A percentile compares a stretch with the other conserved stretches of the same genome.
Evolutionary conservation across 1,139 yeast genomes (phyloP).

Genomic region (Zhuliangozyma blackwelliae): DNA sequence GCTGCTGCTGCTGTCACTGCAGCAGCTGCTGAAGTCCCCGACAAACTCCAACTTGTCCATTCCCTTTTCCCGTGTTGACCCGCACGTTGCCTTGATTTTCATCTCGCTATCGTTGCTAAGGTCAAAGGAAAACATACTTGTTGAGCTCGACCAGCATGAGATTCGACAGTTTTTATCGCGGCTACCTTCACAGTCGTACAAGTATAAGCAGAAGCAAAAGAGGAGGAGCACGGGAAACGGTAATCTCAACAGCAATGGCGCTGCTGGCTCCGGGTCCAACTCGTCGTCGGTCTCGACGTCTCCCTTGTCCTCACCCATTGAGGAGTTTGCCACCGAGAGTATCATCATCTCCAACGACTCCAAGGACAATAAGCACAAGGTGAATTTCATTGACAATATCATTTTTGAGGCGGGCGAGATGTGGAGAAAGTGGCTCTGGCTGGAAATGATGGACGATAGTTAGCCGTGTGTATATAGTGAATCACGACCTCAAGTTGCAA

Average conservation of each 20-base stretch:
- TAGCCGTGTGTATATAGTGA: conserved; percentile 3
- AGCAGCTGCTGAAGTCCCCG: not conserved
- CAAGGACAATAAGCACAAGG: conserved; percentile 24
- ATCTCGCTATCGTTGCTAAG: conserved; percentile 75
- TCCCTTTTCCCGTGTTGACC: conserved; percentile 69
- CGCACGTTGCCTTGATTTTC: conserved; percentile 74
- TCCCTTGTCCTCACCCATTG: conserved; percentile 11
- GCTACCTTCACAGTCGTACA: conserved; percentile 41
- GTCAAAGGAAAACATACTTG: conserved; percentile 69
- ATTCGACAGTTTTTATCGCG: conserved; percentile 73
- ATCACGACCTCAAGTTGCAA: too few species aligned
- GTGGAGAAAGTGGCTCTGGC: conserved; percentile 85
- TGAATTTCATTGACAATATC: conserved; percentile 65
- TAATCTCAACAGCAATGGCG: not conserved
- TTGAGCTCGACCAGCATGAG: conserved; percentile 88
- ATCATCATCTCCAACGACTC: conserved; percentile 35
- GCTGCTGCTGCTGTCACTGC: too few species aligned
- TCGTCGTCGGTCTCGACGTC: conserved; percentile 11
- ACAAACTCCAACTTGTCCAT: conserved; percentile 18
- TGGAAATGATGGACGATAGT: conserved; percentile 55
- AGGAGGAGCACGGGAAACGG: too few species aligned
- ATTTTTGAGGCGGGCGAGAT: conserved; percentile 79
- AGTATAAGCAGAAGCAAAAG: conserved; percentile 18
- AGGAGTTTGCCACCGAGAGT: conserved; percentile 7
- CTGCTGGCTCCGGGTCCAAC: conserved; percentile 1